Evolutionary conservation across 2,329 filamentous ascomycete genomes (phyloP), one percentile per base, ranked within the genome.

Genomic region (Ophiostoma sp.): DNA sequence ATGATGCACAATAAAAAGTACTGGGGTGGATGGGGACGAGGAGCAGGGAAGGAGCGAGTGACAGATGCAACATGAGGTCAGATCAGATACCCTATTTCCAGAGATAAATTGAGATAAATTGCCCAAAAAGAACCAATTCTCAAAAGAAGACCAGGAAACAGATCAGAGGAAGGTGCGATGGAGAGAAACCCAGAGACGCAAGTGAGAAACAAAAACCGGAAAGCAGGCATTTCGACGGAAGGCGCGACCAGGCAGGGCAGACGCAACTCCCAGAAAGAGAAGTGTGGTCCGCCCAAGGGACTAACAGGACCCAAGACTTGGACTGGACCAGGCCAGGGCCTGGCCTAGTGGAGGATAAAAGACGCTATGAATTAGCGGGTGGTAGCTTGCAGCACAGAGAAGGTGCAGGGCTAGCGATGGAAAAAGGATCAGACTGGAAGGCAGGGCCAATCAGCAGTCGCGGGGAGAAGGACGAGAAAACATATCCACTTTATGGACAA

Each of bases 251-350:
- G 20, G 44, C 44, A 48, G 44, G 44, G 44, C 44, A 48, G 44
- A n/a, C 44, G 17, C 44, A 48, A 48, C 44, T 39, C 36, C 57
- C 27, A 60, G 57, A 33, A 62, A 17, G 57, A n/a, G 17, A 48
- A 48, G 44, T 48, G 52, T 54, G 48, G 20, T 31, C 52, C 52
- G 52, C 52, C 23, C 6, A 17, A 62, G 57, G 27, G 27, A 60
- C 54, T 60, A 60, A 33, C 23, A 60, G 54, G 54, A 33, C 57
- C 57, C 57, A 33, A 62, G 57, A 62, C 57, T 62, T 62, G 57
- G 57, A 62, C 57, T 62, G 57, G 27, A 15, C 57, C 57, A 62
- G 57, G 27, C 27, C 27, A 31, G 27, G 27, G 27, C 27, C 27
- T 31, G 57, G 57, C 57, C 57, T 33, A 62, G 57, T 62, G 57